Evolutionary conservation across 345 rosid species (phyloP), one percentile per base, ranked within the genome.

Genomic region (Aethionema arabicum): DNA sequence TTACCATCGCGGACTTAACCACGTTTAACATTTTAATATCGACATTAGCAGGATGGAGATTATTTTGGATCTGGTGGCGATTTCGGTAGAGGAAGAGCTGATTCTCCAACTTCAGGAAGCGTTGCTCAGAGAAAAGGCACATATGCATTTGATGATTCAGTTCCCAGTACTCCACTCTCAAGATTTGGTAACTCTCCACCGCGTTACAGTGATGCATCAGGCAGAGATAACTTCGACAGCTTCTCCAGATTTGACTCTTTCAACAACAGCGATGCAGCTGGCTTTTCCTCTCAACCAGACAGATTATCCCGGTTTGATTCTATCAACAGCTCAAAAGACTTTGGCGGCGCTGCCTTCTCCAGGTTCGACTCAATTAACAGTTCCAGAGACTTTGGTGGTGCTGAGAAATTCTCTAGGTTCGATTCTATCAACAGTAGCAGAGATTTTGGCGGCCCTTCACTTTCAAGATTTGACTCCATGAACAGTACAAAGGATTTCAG

Each of bases 191-290:
- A 84, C 83, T 90, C 96, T 47, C 80, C 95, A 5, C 79, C 98
- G 9, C 82, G 95, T 59, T 82, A 70, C 76, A 86, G 96, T 10
- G 95, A 91, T 72, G 87, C 79, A 9, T 82, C 85, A 30, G 44
- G 63, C 30, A 79, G 86, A 41, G 84, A 82, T 64, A 78, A 82
- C 61, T 82, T 76, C 6, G 86, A 90, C 74, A 84, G 78, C 71
- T 87, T 82, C 77, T 85, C 98, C 11, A 83, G 95, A 74, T 81
- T 89, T n/a, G 99, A 93, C 74, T 92, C 97, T 61, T 92, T 92
- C 80, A 85, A 77, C 73, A 71, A 76, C 66, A 63, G 73, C 30
- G 97, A 85, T 30, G 61, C 78, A 14, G 91, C 89, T 0, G 56
- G 21, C 1, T 77, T 81, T 72, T 79, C 90, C 48, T 88, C 67